Base-by-base conservation (phyloP, 495 filamentous ascomycete genomes). In the Xylaria telfairii region DNA sequence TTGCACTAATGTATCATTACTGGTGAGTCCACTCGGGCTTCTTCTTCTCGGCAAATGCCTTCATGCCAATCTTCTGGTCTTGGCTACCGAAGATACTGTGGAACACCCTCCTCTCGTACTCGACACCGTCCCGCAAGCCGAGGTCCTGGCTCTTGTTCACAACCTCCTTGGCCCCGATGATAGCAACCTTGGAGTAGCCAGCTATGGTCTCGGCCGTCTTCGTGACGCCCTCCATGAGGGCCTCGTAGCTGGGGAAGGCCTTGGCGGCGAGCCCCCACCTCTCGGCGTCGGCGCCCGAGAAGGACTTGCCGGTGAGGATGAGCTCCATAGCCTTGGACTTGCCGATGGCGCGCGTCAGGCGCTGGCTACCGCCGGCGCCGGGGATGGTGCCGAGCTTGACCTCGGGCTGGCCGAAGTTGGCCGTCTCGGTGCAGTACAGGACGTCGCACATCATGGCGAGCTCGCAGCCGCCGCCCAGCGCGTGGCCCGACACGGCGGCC, bases 51-150 rank as follows among this genome's bases (percentile, higher is more conserved):
- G 91, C 91, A 83, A 99, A 99, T 19, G 96, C 96, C 76, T 87
- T 90, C 95, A 98, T 98, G 15, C 93, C 96, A 81, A 97, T 92
- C 87, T 98, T 99, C 83, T 98, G 96, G 79, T 99, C 96, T 85
- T 91, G 86, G 67, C 91, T 95, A 6, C 95, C 95, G 88, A 99
- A 99, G 75, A 97, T 77, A 15, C 87, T 85, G 79, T 99, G 96
- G 85, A 98, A 99, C 68, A 98, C 83, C 62, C 95, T 85, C 78
- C 96, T 84, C 88, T 99, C 96, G 82, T 87, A 98, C 83, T 98
- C 96, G 1, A 99, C 90, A 0, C 96, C 96, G 75, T 98, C 96
- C 74, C 91, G 85, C 71, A 99, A 81, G 15, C 89, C 83, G 71
- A 95, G 77, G 74, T 98, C 95, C 85, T 97, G 93, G 75, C 93